Percentiles rank a stretch among this genome's conserved stretches.
These are phyloP conservation scores for Alternaria tenuissima DNA, from an alignment of 2,329 filamentous ascomycete species.

Conservation along the genomic window DNA sequence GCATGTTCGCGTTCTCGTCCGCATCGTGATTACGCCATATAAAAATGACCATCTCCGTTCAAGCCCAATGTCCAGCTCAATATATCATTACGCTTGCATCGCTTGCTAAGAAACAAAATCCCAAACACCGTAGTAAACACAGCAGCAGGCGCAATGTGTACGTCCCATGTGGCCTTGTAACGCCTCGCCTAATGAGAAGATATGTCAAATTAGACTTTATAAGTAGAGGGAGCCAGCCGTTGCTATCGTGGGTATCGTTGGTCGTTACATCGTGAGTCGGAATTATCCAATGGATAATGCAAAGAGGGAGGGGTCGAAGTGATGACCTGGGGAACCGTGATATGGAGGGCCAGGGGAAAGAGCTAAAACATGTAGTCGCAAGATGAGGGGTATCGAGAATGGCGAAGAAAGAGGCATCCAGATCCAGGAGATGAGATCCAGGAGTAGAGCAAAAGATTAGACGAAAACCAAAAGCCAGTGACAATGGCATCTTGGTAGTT, in stretches of 20 bases:
- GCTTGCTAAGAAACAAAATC: constrained; percentile 17
- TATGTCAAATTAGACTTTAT: constrained; percentile 36
- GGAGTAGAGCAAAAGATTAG: constrained; percentile 12
- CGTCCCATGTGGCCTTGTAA: constrained; percentile 25
- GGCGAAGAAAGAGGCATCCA: constrained; percentile 23
- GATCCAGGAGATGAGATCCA: constrained; percentile 13
- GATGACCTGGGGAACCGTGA: constrained; percentile 18
- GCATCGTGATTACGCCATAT: constrained; percentile 18
- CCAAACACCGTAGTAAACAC: constrained; percentile 24
- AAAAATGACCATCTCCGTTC: constrained; percentile 15
- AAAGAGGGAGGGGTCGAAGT: constrained; percentile 22
- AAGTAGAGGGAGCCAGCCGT: constrained; percentile 35
- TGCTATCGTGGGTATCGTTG: constrained; percentile 49
- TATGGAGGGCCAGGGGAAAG: constrained; percentile 16
- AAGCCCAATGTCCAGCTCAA: not conserved
- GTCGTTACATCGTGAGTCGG: constrained; percentile 47
- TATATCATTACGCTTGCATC: constrained; percentile 26
- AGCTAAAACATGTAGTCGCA: constrained; percentile 21
- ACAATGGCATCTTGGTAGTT: not conserved
- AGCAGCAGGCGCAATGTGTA: constrained; percentile 21
- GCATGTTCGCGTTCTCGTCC: constrained; percentile 21
- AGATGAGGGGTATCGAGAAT: constrained; percentile 30
- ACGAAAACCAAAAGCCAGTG: constrained; percentile 11
- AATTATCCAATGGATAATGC: constrained; percentile 30
- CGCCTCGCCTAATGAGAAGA: constrained; percentile 27